These are phyloP conservation scores for Termitomyces sp. DNA, from an alignment of 768 basidiomycete species.

Conservation along the genomic window DNA sequence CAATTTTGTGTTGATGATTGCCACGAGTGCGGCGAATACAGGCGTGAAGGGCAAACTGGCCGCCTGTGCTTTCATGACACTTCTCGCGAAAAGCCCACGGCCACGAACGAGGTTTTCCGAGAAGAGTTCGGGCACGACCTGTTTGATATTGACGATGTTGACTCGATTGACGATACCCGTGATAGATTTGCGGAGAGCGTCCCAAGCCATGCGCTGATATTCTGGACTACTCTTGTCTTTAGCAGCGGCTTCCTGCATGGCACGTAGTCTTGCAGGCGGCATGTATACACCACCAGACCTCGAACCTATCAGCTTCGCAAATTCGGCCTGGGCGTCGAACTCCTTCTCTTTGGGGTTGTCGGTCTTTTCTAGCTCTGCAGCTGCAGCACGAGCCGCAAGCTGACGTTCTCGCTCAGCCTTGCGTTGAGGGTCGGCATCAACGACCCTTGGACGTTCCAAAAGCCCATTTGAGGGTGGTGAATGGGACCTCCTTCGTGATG, in stretches of 20 bases:
- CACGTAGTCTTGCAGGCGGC: conserved; percentile 89
- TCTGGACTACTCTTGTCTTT: conserved; percentile 82
- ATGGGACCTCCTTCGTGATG: conserved; percentile 41
- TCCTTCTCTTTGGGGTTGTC: conserved; percentile 52
- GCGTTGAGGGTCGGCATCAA: conserved; percentile 76
- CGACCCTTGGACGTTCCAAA: conserved; percentile 38
- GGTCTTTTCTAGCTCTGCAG: conserved; percentile 61
- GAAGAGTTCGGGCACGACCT: conserved; percentile 88
- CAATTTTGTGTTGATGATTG: conserved; percentile 95
- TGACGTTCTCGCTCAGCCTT: conserved; percentile 77
- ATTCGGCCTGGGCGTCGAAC: conserved; percentile 80
- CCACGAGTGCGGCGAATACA: conserved; percentile 90
- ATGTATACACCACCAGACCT: conserved; percentile 95
- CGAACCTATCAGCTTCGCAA: conserved; percentile 78
- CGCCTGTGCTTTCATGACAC: conserved; percentile 97
- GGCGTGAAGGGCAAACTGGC: conserved; percentile 97
- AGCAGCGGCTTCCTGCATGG: conserved; percentile 81
- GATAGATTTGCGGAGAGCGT: conserved; percentile 94
- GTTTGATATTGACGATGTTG: conserved; percentile 95
- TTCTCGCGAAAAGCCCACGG: conserved; percentile 86
- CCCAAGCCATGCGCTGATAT: conserved; percentile 96
- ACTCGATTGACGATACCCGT: conserved; percentile 99
- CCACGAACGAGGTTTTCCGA: conserved; percentile 93
- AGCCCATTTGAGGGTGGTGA: conserved; percentile 33
- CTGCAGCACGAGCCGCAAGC: conserved; percentile 66